phyloP scores from a whole-genome alignment of 140 eudicot species.

The Stevia rebaudiana region DNA sequence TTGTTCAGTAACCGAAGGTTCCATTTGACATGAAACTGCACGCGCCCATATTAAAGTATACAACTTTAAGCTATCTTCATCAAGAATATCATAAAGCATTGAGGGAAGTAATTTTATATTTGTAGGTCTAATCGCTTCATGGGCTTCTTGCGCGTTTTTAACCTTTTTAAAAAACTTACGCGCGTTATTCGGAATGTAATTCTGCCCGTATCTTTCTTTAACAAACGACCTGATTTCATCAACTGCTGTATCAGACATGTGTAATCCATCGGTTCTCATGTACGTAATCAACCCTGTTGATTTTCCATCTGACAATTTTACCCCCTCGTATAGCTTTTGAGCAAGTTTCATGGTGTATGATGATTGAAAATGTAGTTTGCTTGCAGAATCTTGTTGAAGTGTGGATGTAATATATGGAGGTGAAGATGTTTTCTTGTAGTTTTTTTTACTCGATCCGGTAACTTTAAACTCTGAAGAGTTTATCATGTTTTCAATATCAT shows the following conservation, averaged over 20 bases:
- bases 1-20: conserved; percentile 55
- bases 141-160: conserved; percentile 96
- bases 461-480: conserved; percentile 51
- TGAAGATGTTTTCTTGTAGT: conserved; percentile 55
- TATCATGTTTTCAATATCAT: conserved; percentile 34
- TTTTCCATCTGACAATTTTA: conserved; percentile 65
- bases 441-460: conserved; percentile 41
- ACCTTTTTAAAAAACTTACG: conserved; percentile 79
- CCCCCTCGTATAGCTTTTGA: conserved; percentile 89
- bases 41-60: conserved; percentile 91
- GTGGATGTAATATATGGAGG: conserved; percentile 84
- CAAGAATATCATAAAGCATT: conserved; percentile 53
- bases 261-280: conserved; percentile 93
- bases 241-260: conserved; percentile 75
- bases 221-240: conserved; percentile 54
- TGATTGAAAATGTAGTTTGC: conserved; percentile 67
- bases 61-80: conserved; percentile 77
- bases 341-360: conserved; percentile 80
- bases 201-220: conserved; percentile 55
- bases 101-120: conserved; percentile 69
- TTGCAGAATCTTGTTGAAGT: conserved; percentile 97
- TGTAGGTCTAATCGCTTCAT: conserved; percentile 95
- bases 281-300: conserved; percentile 80
- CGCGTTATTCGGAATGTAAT: conserved; percentile 40
- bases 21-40: conserved; percentile 91